Percentiles rank a stretch among this genome's conserved stretches.
Evolutionary conservation across 2,329 filamentous ascomycete genomes (phyloP).

Genomic region (Furcasterigmium furcatum): DNA sequence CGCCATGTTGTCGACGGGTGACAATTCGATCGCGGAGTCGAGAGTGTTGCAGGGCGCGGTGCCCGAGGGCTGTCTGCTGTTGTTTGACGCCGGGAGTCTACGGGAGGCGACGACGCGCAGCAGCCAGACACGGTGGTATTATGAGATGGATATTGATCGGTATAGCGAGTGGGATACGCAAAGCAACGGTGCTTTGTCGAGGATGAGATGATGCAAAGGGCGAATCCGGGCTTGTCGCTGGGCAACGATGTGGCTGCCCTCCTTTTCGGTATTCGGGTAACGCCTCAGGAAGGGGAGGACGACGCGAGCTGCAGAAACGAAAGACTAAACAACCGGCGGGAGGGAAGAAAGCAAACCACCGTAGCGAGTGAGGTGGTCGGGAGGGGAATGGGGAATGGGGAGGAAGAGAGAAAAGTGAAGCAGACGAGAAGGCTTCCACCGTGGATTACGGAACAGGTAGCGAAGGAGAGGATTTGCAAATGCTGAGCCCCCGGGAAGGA

Average conservation of each 20-base stretch:
- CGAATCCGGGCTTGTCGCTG: too few species aligned
- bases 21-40: too few species aligned
- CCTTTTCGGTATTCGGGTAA: background rate
- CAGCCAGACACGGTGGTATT: too few species aligned
- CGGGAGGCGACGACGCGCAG: too few species aligned
- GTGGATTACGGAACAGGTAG: background rate
- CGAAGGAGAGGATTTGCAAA: conserved; percentile 9
- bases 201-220: too few species aligned
- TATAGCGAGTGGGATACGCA: too few species aligned
- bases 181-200: too few species aligned
- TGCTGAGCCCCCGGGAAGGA: conserved; percentile 2
- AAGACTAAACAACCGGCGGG: conserved; percentile 27
- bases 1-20: conserved; percentile 42
- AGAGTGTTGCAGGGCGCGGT: too few species aligned
- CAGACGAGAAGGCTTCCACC: background rate
- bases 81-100: too few species aligned
- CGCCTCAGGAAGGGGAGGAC: conserved; percentile 12
- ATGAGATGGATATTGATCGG: too few species aligned
- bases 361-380: conserved; percentile 56
- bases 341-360: conserved; percentile 35
- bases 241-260: conserved; percentile 7
- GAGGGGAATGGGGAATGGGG: conserved; percentile 18
- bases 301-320: background rate
- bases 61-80: too few species aligned
- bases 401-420: conserved; percentile 3